These are phyloP conservation scores for Kwoniella sp. DNA, from an alignment of 768 basidiomycete species.

Conservation along the genomic window DNA sequence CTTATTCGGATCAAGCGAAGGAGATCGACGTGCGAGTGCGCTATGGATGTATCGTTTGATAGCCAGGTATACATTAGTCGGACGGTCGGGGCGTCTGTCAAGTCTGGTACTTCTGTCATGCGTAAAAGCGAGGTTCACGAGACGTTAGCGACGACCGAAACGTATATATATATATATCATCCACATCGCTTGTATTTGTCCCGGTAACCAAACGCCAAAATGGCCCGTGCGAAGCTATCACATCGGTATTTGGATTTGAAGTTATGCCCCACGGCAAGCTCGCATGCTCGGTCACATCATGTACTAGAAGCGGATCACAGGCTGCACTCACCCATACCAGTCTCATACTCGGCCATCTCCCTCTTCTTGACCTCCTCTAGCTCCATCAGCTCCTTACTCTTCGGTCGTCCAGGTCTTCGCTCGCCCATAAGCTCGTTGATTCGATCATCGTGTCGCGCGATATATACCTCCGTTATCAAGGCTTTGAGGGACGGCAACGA, in stretches of 20 bases:
- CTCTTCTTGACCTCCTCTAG: slow-evolving; percentile 47
- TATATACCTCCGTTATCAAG: slow-evolving; percentile 50
- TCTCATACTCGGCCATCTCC: slow-evolving; percentile 51
- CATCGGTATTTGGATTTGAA: too few species aligned
- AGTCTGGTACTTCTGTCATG: slow-evolving; percentile 50
- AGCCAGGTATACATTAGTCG: slow-evolving; percentile 49
- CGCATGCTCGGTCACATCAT: too few species aligned
- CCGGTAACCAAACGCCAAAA: too few species aligned
- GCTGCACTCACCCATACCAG: slow-evolving; percentile 50
- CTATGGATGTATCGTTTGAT: slow-evolving; percentile 38
- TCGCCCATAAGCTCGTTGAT: slow-evolving; percentile 44
- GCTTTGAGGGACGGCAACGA: slow-evolving; percentile 43
- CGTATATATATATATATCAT: too few species aligned
- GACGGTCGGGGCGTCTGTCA: slow-evolving; percentile 50
- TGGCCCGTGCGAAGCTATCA: too few species aligned
- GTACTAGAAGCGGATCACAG: neutral
- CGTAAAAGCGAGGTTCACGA: neutral
- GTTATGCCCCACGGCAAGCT: too few species aligned
- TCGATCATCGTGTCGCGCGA: slow-evolving; percentile 48
- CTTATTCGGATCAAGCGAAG: slow-evolving; percentile 32
- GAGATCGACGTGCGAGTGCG: slow-evolving; percentile 42
- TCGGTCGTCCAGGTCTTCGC: slow-evolving; percentile 53
- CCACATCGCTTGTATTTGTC: too few species aligned
- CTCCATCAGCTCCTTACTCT: slow-evolving; percentile 49
- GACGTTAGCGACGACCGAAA: neutral